Percentiles rank a stretch among this genome's conserved stretches.
Evolutionary conservation across 345 rosid species (phyloP).

Genomic region (Erucastrum elatum): DNA sequence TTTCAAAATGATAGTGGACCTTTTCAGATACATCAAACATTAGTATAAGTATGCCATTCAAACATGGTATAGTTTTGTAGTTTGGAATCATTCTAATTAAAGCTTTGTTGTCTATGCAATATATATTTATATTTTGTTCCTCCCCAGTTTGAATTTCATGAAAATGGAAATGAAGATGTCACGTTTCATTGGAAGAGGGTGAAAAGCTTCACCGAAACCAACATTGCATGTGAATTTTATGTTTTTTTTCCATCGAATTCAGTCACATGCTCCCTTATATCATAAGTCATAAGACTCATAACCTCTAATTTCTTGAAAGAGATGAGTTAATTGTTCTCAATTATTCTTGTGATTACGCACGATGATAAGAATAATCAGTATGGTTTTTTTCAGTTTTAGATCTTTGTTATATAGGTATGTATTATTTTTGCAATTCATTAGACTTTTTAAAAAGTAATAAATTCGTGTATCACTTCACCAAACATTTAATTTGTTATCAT

Average conservation of each 20-base stretch:
- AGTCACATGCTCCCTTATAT: slow-evolving; percentile 2
- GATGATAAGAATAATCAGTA: background rate
- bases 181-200: background rate
- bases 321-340: background rate
- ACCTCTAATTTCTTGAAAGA: slow-evolving; percentile 4
- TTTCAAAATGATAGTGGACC: background rate
- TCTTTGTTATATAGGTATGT: background rate
- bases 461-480: background rate
- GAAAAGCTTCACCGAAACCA: background rate
- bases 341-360: background rate
- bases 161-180: background rate
- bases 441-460: background rate
- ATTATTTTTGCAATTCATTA: background rate
- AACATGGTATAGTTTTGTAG: background rate
- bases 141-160: background rate
- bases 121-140: background rate
- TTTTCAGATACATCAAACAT: background rate
- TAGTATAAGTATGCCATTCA: background rate
- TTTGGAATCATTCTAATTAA: background rate
- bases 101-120: background rate
- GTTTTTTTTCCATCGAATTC: background rate
- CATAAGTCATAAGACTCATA: too few relatives aligned
- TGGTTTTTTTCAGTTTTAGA: background rate
- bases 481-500: too few relatives aligned
- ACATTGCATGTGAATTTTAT: background rate